Conservation (phyloP, 768 basidiomycete genomes). For the Cyathus striatus region DNA sequence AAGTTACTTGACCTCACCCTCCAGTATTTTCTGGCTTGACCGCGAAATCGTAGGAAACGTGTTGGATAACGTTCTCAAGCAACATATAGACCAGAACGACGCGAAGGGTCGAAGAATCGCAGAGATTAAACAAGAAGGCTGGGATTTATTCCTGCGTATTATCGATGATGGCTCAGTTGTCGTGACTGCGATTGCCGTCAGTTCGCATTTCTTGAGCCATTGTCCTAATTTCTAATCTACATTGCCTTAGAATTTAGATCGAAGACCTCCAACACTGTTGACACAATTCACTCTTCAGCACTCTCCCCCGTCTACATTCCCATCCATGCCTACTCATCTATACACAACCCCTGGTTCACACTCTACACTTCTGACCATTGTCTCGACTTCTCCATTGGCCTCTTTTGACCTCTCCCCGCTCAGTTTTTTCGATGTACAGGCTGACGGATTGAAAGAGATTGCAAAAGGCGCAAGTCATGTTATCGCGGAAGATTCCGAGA, state of each 20-base stretch:
- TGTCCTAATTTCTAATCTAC: constrained; percentile 1
- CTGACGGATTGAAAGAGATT: constrained; percentile 42
- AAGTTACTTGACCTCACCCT: constrained; percentile 26
- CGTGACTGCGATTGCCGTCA: constrained; percentile 67
- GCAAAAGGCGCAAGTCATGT: constrained; percentile 34
- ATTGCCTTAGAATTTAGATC: constrained; percentile 76
- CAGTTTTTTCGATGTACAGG: constrained; percentile 58
- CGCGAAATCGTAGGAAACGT: constrained; percentile 49
- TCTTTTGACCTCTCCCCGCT: constrained; percentile 54
- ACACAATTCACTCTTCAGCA: constrained; percentile 72
- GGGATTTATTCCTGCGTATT: constrained; percentile 77
- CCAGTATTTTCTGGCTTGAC: constrained; percentile 68
- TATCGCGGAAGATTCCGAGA: constrained; percentile 43
- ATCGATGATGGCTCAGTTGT: constrained; percentile 70
- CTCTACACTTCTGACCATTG: constrained; percentile 42
- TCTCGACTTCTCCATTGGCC: constrained; percentile 63
- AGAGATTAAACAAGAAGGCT: constrained; percentile 66
- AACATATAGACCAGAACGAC: constrained; percentile 34
- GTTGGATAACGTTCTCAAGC: constrained; percentile 35
- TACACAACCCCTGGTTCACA: constrained; percentile 47
- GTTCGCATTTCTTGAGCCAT: constrained; percentile 16
- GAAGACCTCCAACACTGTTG: constrained; percentile 79
- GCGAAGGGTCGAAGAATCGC: constrained; percentile 41
- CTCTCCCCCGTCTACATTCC: constrained; percentile 44
- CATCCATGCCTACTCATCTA: constrained; percentile 43